Base-by-base conservation (phyloP, 2,329 filamentous ascomycete species). In the Phaeosphaeriaceae sp. region DNA sequence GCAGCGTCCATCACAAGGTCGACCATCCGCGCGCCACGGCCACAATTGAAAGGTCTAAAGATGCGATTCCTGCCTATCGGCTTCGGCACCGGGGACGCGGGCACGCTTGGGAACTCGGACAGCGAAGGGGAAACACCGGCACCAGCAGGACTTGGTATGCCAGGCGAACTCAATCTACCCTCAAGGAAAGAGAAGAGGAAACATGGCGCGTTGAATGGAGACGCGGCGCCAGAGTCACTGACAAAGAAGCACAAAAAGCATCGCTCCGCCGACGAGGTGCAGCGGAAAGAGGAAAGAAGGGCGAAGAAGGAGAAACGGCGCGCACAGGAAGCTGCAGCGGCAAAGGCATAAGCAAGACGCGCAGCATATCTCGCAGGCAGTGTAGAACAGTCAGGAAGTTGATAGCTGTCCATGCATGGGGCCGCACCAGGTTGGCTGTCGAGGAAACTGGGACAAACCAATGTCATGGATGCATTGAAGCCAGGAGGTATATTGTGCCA, bases 51-150 rank as follows among this genome's bases (percentile, higher is more conserved):
- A 67, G 89, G 87, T 7, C 78, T 93, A 53, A 87, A 84, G 68
- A 85, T 88, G 76, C 86, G 90, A 33, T 92, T 86, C 75, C 84
- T 84, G 53, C 90, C 90, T 1, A 85, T 89, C 46, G 90, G 90
- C 15, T 83, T 83, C 62, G 82, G 82, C 4, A 57, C 68, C 11
- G 81, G 80, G 24, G 77, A 77, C 27, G 74, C 73, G 27, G 82
- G 78, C 24, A 78, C 57, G 19, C 76, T 81, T 66, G 84, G 69
- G 13, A 76, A 73, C 21, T 78, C 75, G 6, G 79, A 80, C 17
- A 74, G 72, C 49, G 82, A 81, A 20, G 76, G 73, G 13, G 81
- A 83, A n/a, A 5, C 81, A 81, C 53, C 53, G n/a, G 50, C 36
- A 24, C 55, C 58, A 22, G 69, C 70, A 40, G 71, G 68, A 31